A percentile compares a stretch with the other conserved stretches of the same genome.
phyloP scores from a whole-genome alignment of 495 filamentous ascomycete species.

The Emericellopsis terricola region DNA sequence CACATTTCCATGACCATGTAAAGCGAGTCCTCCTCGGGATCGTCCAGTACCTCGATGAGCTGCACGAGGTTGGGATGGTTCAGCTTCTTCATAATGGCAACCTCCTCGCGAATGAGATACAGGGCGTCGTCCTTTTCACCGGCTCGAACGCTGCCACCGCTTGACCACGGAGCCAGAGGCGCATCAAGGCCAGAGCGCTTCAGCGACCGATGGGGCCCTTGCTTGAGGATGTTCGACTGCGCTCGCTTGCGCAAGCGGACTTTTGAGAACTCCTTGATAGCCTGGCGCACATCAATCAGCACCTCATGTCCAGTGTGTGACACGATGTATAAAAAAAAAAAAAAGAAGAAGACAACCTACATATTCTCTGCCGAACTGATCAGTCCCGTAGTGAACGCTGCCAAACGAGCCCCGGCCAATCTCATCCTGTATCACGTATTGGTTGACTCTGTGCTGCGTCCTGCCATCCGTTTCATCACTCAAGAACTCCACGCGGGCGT shows the following conservation, averaged over 20 bases:
- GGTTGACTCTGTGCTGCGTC: slow-evolving; percentile 68
- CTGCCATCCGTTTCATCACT: slow-evolving; percentile 69
- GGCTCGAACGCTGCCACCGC: slow-evolving; percentile 17
- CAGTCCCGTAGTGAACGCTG: slow-evolving; percentile 77
- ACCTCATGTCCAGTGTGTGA: neutral
- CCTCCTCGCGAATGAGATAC: slow-evolving; percentile 84
- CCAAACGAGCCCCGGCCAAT: slow-evolving; percentile 93
- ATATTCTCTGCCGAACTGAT: slow-evolving; percentile 87
- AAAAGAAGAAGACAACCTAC: slow-evolving; percentile 30
- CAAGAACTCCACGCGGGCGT: slow-evolving; percentile 74
- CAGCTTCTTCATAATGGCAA: slow-evolving; percentile 98
- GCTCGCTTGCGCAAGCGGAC: slow-evolving; percentile 77
- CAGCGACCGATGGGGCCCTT: slow-evolving; percentile 22
- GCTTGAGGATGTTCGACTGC: slow-evolving; percentile 75
- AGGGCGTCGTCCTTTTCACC: slow-evolving; percentile 59
- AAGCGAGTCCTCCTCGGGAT: slow-evolving; percentile 83
- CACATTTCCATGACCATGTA: slow-evolving; percentile 99
- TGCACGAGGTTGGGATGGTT: slow-evolving; percentile 87
- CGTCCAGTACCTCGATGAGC: slow-evolving; percentile 85
- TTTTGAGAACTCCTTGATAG: slow-evolving; percentile 96
- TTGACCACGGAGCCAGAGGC: slow-evolving; percentile 36
- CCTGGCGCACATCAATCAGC: slow-evolving; percentile 27
- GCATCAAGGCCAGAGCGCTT: slow-evolving; percentile 44
- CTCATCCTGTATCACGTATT: slow-evolving; percentile 87
- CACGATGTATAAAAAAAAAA: neutral